These are phyloP conservation scores for Closterium sp. DNA, from an alignment of 139 green algal genomes.

Conservation along the genomic window DNA sequence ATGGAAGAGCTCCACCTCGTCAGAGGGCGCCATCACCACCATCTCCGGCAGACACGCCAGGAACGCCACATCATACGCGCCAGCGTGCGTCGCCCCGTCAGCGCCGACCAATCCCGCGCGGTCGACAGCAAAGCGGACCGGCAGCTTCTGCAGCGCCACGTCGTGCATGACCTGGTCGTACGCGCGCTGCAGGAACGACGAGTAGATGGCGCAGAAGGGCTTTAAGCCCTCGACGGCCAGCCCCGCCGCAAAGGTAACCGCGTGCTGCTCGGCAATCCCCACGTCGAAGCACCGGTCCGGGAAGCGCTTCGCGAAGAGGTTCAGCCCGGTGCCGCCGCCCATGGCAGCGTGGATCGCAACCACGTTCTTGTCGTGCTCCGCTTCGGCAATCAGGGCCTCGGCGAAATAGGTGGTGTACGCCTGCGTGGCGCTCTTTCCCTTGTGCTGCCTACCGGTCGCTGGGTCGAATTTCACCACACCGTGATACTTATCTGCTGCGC, in stretches of 20 bases:
- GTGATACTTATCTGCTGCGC: slow-evolving; percentile 73
- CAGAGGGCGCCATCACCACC: slow-evolving; percentile 92
- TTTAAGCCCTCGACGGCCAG: slow-evolving; percentile 91
- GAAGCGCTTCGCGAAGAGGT: slow-evolving; percentile 64
- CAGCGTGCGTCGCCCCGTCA: slow-evolving; percentile 94
- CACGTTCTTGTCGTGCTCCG: slow-evolving; percentile 81
- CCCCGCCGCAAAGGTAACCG: slow-evolving; percentile 93
- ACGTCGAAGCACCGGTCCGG: slow-evolving; percentile 89
- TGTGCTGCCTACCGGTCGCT: slow-evolving; percentile 85
- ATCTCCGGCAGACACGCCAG: slow-evolving; percentile 93
- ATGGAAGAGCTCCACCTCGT: slow-evolving; percentile 69
- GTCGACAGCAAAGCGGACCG: slow-evolving; percentile 98
- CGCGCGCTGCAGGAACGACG: slow-evolving; percentile 94
- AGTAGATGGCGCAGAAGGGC: slow-evolving; percentile 96
- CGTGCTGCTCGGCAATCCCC: slow-evolving; percentile 98
- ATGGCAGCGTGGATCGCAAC: slow-evolving; percentile 97
- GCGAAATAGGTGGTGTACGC: slow-evolving; percentile 98
- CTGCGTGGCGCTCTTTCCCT: slow-evolving; percentile 60
- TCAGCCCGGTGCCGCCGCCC: slow-evolving; percentile 95
- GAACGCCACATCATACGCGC: slow-evolving; percentile 50
- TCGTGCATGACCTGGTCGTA: slow-evolving; percentile 96
- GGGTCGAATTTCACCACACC: slow-evolving; percentile 95
- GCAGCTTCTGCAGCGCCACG: slow-evolving; percentile 94
- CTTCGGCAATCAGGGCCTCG: slow-evolving; percentile 92
- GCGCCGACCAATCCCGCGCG: slow-evolving; percentile 94